phyloP scores from a whole-genome alignment of 495 filamentous ascomycete species.

The Xylaria longipes region DNA sequence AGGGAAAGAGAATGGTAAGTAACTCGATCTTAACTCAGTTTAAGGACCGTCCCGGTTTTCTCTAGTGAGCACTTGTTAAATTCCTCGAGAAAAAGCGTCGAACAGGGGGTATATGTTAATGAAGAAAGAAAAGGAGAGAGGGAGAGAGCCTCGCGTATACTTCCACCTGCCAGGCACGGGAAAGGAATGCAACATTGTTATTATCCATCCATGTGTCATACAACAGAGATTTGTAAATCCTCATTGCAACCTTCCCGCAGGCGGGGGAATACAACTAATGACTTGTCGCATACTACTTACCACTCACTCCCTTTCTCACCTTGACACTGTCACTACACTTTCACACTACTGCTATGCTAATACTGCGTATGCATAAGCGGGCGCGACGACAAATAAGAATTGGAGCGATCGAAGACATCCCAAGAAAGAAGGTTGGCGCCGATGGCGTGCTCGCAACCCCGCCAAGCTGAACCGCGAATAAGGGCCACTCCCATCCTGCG shows the following conservation, averaged over 20 bases:
- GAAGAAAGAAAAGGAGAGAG: neutral
- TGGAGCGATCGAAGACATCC: neutral
- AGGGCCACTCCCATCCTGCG: neutral
- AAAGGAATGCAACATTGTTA: neutral
- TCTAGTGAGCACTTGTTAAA: neutral
- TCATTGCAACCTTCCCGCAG: neutral
- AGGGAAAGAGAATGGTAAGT: neutral
- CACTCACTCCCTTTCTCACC: neutral
- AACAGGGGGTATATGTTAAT: neutral
- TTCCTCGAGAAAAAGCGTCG: neutral
- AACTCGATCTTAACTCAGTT: too few species aligned
- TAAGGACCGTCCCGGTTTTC: neutral
- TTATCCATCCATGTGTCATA: neutral
- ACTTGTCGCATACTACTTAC: neutral
- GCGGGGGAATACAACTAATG: neutral
- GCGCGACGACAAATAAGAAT: slow-evolving; percentile 4
- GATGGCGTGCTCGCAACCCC: slow-evolving; percentile 27
- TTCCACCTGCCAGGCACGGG: slow-evolving; percentile 12
- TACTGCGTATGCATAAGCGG: neutral
- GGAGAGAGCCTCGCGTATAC: neutral
- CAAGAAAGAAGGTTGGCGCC: slow-evolving; percentile 9
- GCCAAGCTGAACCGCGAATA: slow-evolving; percentile 11
- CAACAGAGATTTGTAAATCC: neutral
- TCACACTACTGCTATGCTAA: neutral
- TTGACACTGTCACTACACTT: neutral